Evolutionary conservation across 192 early-diverging fungal species (phyloP).

Genomic region (Rhizophlyctis rosea): DNA sequence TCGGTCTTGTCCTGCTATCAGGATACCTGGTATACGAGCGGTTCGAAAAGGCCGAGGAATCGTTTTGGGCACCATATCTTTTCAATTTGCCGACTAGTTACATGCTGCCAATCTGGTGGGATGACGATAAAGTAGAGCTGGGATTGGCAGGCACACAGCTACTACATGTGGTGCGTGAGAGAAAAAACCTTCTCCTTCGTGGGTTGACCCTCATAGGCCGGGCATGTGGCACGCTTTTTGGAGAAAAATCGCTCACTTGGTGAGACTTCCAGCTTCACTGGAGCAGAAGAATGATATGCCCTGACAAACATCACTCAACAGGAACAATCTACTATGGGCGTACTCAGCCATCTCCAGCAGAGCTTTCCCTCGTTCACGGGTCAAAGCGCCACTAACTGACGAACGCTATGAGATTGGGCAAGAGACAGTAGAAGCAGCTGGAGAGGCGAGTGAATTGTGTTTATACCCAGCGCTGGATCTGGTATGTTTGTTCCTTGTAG

Average conservation of each 20-base stretch:
- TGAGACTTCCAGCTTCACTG: constrained; percentile 4
- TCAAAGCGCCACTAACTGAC: constrained; percentile 12
- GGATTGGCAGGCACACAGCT: constrained; percentile 38
- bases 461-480: constrained; percentile 50
- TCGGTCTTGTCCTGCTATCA: constrained; percentile 29
- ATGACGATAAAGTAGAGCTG: constrained; percentile 18
- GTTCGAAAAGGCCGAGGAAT: constrained; percentile 13
- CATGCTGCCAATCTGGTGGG: constrained; percentile 44
- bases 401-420: constrained; percentile 13
- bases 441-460: constrained; percentile 37
- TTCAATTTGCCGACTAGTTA: constrained; percentile 34
- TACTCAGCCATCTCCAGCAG: constrained; percentile 41
- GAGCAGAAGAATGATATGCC: no score
- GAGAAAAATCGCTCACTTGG: constrained; percentile 3
- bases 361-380: constrained; percentile 36
- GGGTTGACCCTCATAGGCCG: constrained; percentile 16
- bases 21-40: constrained; percentile 40
- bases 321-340: constrained; percentile 40
- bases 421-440: constrained; percentile 13
- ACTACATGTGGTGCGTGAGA: constrained; percentile 28
- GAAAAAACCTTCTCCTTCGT: constrained; percentile 23
- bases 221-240: constrained; percentile 27
- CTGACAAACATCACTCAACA: no score
- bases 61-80: constrained; percentile 44
- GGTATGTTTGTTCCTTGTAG: no score